Evolutionary conservation across 805 yeast genomes (phyloP).

Genomic region (Danielozyma ontarioensis): DNA sequence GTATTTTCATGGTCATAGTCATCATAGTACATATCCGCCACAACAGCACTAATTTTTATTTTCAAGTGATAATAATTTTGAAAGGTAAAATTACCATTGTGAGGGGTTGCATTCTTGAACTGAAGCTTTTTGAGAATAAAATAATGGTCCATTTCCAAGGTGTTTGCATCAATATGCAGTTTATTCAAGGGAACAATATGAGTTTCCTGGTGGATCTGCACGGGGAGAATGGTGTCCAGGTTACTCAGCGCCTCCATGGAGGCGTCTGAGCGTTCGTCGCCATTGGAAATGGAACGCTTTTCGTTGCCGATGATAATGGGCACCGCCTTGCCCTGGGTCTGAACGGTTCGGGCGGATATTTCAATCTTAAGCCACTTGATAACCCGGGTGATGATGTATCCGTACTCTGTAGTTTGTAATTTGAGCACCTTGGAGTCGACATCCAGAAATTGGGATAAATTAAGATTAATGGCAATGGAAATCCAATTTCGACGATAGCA

Average conservation of each 20-base stretch:
- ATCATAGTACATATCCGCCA: constrained; percentile 34
- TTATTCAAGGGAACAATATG: constrained; percentile 24
- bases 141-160: constrained; percentile 22
- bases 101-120: constrained; percentile 49
- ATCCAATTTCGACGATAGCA: constrained; percentile 43
- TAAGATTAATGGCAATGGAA: constrained; percentile 27
- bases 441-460: constrained; percentile 20
- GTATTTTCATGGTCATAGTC: constrained; percentile 20
- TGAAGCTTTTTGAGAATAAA: constrained; percentile 38
- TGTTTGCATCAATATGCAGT: constrained; percentile 10
- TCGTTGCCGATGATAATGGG: constrained; percentile 22
- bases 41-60: constrained; percentile 29
- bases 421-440: constrained; percentile 21
- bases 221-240: not conserved
- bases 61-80: constrained; percentile 43
- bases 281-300: constrained; percentile 2
- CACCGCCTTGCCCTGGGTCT: constrained; percentile 23
- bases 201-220: not conserved
- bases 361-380: constrained; percentile 35
- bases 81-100: constrained; percentile 41
- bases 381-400: constrained; percentile 31
- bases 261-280: no score
- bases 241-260: not conserved
- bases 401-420: constrained; percentile 30
- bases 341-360: constrained; percentile 31